Evolutionary conservation across 495 filamentous ascomycete genomes (phyloP).

Genomic region (Neohortaea acidophila): DNA sequence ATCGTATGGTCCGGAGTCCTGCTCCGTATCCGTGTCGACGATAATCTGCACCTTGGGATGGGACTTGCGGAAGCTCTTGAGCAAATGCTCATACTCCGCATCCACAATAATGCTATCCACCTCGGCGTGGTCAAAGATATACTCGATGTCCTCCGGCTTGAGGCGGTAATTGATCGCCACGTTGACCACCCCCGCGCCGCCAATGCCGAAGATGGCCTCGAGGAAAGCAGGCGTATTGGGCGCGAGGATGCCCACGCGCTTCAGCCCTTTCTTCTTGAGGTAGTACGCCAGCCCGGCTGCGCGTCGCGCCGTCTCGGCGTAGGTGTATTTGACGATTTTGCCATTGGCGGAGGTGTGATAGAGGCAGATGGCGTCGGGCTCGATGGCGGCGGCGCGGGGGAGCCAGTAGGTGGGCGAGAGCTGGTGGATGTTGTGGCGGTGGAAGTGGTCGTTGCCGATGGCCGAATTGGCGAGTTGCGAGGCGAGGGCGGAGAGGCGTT

Average conservation of each 20-base stretch:
- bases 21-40: constrained; percentile 75
- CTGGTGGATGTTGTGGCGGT: constrained; percentile 54
- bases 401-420: constrained; percentile 85
- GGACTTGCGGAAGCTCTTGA: constrained; percentile 44
- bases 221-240: constrained; percentile 93
- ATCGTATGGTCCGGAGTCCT: constrained; percentile 65
- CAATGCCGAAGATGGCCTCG: constrained; percentile 77
- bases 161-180: constrained; percentile 83
- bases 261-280: constrained; percentile 51
- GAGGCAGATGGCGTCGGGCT: constrained; percentile 75
- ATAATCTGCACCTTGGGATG: constrained; percentile 52
- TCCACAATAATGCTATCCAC: constrained; percentile 85
- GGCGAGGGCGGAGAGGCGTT: constrained; percentile 43
- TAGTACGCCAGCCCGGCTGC: constrained; percentile 79
- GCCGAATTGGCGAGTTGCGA: constrained; percentile 17
- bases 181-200: constrained; percentile 66
- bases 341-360: constrained; percentile 75
- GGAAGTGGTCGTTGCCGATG: constrained; percentile 27
- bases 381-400: constrained; percentile 72
- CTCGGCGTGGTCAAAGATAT: constrained; percentile 75
- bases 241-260: constrained; percentile 62
- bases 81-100: constrained; percentile 53
- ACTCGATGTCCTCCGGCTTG: constrained; percentile 72
- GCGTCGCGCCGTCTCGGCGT: constrained; percentile 67
- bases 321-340: constrained; percentile 55